Base-by-base conservation (phyloP, 768 basidiomycete genomes). In the Psilocybe cyanescens region DNA sequence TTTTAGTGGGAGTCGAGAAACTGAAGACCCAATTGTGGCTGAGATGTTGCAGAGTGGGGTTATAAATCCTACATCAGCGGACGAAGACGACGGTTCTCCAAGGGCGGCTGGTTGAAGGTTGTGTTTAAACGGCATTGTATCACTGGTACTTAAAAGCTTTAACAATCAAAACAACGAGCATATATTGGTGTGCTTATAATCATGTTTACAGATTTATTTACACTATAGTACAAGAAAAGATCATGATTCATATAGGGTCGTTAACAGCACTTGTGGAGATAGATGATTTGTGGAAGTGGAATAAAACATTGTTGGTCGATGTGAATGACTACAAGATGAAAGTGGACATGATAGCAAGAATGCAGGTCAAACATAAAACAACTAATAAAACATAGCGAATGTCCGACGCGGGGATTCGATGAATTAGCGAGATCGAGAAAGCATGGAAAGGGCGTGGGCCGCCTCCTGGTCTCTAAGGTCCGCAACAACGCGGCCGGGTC, bases 31-130 rank as follows among this genome's bases (percentile, higher is more conserved):
- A n/a, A 67, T 78, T 33, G 66, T 90, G 6, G 69, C 71, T 60
- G 65, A 76, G 50, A 80, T 92, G 81, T 72, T 91, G 16, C 69
- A 72, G 35, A 89, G 84, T 69, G 90, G 89, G 17, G 75, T 89
- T 61, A 78, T 83, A 39, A 78, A 79, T 49, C 85, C 85, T 1
- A 76, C 81, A 17, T 73, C 79, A 17, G 76, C 78, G 53, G 77
- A 81, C 58, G 71, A 75, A 50, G 66, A 71, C 41, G 68, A 71
- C 58, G 61, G 65, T 24, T 52, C 55, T 39, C 71, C 69, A 11
- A 60, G 65, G 46, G 65, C 67, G 28, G 68, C 68, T 35, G 70
- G 69, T 49, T 72, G 57, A 68, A 17, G 17, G 30, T 8, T 51
- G 33, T 35, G 41, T 35, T n/a, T 14, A 41, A 17, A 16, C 11